Conservation (phyloP, 192 early-diverging fungal species). For the Blastocladiella britannica region DNA sequence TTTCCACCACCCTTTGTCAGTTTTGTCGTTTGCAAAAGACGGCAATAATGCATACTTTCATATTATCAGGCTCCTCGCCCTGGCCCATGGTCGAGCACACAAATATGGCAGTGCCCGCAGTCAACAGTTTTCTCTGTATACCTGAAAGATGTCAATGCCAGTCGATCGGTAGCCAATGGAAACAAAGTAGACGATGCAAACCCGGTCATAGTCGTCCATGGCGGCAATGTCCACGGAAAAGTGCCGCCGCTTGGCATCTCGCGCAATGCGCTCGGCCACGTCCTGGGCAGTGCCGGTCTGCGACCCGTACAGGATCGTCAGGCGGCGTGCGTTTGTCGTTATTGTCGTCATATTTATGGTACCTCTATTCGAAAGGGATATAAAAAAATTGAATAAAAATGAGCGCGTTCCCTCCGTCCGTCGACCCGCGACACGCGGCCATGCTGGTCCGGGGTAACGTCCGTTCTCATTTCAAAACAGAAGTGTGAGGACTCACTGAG, state of each 20-base stretch:
- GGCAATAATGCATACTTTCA: conserved; percentile 37
- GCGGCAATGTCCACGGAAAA: conserved; percentile 36
- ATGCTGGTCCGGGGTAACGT: background rate
- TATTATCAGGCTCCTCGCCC: conserved; percentile 76
- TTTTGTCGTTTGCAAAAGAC: background rate
- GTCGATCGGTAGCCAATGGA: background rate
- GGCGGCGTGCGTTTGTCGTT: conserved; percentile 4
- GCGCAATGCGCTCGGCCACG: conserved; percentile 55
- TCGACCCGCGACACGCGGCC: background rate
- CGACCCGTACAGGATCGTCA: conserved; percentile 71
- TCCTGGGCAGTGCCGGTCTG: conserved; percentile 89
- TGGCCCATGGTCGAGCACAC: conserved; percentile 86
- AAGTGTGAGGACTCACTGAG: too few species aligned
- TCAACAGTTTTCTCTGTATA: conserved; percentile 26
- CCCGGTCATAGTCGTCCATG: conserved; percentile 59
- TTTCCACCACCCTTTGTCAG: too few species aligned
- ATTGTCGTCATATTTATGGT: too few species aligned
- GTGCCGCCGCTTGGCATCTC: conserved; percentile 57
- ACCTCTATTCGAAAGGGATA: too few species aligned
- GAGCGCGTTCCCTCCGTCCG: background rate
- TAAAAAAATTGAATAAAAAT: too few species aligned
- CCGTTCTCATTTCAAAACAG: too few species aligned
- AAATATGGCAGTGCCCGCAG: conserved; percentile 50
- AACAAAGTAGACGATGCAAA: conserved; percentile 8
- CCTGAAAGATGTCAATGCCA: background rate